These are phyloP conservation scores for Dictyostelium discoideum DNA, from an alignment of 78 protist species.

Conservation along the genomic window DNA sequence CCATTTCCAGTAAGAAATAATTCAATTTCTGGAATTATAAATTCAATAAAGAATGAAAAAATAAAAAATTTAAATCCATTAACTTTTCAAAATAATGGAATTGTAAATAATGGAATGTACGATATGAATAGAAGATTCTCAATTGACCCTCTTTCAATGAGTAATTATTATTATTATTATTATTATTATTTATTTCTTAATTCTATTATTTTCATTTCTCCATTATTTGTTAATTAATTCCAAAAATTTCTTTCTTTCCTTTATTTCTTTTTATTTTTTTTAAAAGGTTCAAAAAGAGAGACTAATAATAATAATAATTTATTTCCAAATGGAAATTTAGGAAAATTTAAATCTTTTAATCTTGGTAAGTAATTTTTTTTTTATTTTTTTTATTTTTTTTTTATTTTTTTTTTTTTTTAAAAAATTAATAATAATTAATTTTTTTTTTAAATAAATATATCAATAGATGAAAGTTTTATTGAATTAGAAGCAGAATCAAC, in stretches of 20 bases:
- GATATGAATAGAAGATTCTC: conserved; percentile 27
- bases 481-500: conserved; percentile 14
- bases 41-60: background rate
- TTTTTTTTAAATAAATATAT: background rate
- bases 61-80: background rate
- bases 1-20: background rate
- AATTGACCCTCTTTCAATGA: background rate
- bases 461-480: background rate
- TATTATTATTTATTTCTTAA: background rate
- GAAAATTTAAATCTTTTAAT: background rate
- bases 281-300: background rate
- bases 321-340: background rate
- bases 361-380: background rate
- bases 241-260: background rate
- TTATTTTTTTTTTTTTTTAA: background rate
- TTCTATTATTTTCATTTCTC: background rate
- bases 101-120: too few species aligned
- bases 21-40: background rate
- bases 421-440: background rate
- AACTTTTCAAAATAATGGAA: background rate
- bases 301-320: background rate
- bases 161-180: background rate
- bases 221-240: background rate
- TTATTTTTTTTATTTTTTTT: background rate
- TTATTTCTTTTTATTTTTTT: background rate